Evolutionary conservation across 1,139 yeast species (phyloP), one percentile per base, ranked within the genome.

Genomic region (Yamadazyma taylorii): DNA sequence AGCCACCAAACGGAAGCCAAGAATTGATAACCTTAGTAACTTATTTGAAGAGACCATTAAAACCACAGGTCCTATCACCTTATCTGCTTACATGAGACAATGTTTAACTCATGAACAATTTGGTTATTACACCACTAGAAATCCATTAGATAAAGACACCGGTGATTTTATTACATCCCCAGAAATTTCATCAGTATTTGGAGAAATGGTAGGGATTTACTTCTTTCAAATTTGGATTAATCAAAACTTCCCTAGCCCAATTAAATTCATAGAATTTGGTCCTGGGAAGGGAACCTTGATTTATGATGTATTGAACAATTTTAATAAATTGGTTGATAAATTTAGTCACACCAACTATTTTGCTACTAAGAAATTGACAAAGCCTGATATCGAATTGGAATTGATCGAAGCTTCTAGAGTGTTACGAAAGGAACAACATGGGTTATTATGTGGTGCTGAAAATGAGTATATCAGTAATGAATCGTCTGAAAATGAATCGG

Each of bases 111-210:
- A 85, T 52, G 95, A 95, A 0, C 67, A 75, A 5, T 78, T 73
- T 45, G 96, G 96, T 0, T 87, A 87, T 57, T 87, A 87, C 56
- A 84, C 89, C 15, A 82, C 87, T 3, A 64, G 82, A 48, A 81
- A 86, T 50, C 95, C 95, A 0, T 66, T 87, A 28, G 88, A 86
- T 39, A 47, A 66, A 0, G 52, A 58, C 10, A 56, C 58, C 1
- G 95, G 95, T 4, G 96, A 87, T 58, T 87, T 87, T 56, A 74
- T 83, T 39, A 87, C 96, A 0, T 82, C 92, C 0, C 96, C 96
- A 0, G 96, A 87, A 60, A 85, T 87, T 35, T 83, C 94, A 3
- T 88, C 87, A 33, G 83, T 86, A 63, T 87, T 87, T 66, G 96
- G 96, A 9, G 96, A 87, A 55, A 77, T 86, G 68, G 73, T 86